phyloP scores from a whole-genome alignment of 169 alveolate genomes.

The Eimeria zaria region DNA sequence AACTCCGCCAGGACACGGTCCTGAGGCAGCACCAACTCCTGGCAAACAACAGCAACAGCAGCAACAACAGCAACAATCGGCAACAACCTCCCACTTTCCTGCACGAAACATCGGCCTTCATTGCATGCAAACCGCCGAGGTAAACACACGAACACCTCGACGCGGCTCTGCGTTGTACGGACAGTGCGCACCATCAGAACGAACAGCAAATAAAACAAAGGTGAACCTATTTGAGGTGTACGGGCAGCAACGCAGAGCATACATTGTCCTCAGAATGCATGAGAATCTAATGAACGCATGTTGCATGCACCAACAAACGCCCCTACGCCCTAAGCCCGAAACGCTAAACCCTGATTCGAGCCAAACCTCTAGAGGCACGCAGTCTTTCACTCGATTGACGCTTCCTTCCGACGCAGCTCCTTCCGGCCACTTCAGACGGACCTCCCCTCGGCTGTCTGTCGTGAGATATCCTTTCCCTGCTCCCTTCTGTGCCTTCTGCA shows the following conservation, averaged over 20 bases:
- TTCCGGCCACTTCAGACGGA: conserved; percentile 81
- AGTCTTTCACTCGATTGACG: conserved; percentile 58
- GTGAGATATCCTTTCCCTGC: conserved; percentile 79
- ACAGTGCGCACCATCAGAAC: not conserved
- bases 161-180: not conserved
- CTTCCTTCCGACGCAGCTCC: conserved; percentile 73
- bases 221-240: not conserved
- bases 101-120: too few species aligned
- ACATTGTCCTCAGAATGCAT: not conserved
- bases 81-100: not conserved
- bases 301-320: not conserved
- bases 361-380: conserved; percentile 77
- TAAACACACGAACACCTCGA: not conserved
- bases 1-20: conserved; percentile 93
- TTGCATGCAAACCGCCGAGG: not conserved
- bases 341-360: not conserved
- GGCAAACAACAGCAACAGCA: not conserved
- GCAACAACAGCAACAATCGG: not conserved
- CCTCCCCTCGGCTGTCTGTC: conserved; percentile 58
- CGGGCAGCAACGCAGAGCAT: not conserved
- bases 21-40: conserved; percentile 89
- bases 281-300: not conserved
- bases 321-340: not conserved
- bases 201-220: not conserved
- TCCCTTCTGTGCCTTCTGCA: conserved; percentile 47